These are phyloP conservation scores for Polyplosphaeria fusca DNA, from an alignment of 495 filamentous ascomycete species.

Conservation along the genomic window DNA sequence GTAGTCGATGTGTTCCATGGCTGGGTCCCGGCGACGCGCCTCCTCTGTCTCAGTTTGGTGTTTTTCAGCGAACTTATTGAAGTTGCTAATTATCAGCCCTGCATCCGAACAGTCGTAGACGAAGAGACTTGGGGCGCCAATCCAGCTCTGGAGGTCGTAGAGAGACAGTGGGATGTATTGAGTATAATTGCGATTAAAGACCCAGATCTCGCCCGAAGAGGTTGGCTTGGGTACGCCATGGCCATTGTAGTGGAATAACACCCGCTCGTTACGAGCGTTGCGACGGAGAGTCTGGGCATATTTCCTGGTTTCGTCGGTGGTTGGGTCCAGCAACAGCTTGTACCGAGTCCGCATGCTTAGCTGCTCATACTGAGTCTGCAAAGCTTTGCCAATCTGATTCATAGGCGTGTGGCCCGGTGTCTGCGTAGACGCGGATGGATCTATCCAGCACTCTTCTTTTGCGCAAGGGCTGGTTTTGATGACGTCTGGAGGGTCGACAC, in stretches of 20 bases:
- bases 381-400: slow-evolving; percentile 89
- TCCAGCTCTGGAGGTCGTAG: slow-evolving; percentile 93
- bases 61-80: slow-evolving; percentile 89
- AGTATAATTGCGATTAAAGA: slow-evolving; percentile 97
- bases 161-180: slow-evolving; percentile 97
- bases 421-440: slow-evolving; percentile 68
- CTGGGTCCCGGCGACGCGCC: slow-evolving; percentile 65
- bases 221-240: slow-evolving; percentile 98
- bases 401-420: slow-evolving; percentile 75
- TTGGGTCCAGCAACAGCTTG: slow-evolving; percentile 94
- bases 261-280: slow-evolving; percentile 91
- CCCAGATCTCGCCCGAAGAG: slow-evolving; percentile 95
- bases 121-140: slow-evolving; percentile 90
- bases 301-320: slow-evolving; percentile 92
- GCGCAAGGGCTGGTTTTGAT: slow-evolving; percentile 90
- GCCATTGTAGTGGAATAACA: slow-evolving; percentile 97
- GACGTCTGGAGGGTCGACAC: slow-evolving; percentile 94
- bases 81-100: slow-evolving; percentile 91
- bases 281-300: slow-evolving; percentile 85
- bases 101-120: slow-evolving; percentile 98
- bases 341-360: slow-evolving; percentile 91
- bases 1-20: slow-evolving; percentile 65
- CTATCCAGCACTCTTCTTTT: slow-evolving; percentile 94
- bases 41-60: slow-evolving; percentile 84
- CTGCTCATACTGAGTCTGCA: slow-evolving; percentile 94